Evolutionary conservation across 805 yeast genomes (phyloP).

Genomic region (Nakazawaea anatomiae): DNA sequence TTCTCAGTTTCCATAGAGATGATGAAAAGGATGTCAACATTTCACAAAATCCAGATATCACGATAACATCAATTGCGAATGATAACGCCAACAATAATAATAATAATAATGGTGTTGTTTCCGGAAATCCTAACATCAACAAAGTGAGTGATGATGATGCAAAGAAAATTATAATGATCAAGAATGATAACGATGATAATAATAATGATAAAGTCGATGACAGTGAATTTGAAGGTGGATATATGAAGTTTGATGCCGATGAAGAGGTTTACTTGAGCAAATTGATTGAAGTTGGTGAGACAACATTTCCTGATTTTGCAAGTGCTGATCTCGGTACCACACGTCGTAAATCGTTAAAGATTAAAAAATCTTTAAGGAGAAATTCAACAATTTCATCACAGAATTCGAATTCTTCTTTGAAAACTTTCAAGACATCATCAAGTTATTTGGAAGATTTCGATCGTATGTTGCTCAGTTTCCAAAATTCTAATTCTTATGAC

Average conservation of each 20-base stretch:
- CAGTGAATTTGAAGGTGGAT: background rate
- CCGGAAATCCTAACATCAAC: background rate
- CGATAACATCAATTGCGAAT: background rate
- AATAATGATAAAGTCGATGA: background rate
- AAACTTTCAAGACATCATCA: slow-evolving; percentile 12
- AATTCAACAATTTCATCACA: slow-evolving; percentile 24
- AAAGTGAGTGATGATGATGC: background rate
- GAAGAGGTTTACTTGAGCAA: slow-evolving; percentile 5
- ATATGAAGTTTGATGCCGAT: background rate
- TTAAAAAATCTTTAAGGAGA: slow-evolving; percentile 30
- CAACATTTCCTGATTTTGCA: slow-evolving; percentile 28
- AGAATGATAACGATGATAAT: background rate
- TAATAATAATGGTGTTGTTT: background rate
- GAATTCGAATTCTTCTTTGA: slow-evolving; percentile 9
- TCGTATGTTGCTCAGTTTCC: slow-evolving; percentile 12
- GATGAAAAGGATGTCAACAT: slow-evolving; percentile 1
- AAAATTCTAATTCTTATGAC: slow-evolving; percentile 11
- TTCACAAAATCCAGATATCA: background rate
- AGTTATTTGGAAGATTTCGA: slow-evolving; percentile 5
- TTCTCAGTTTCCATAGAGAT: slow-evolving; percentile 1
- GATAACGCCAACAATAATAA: background rate
- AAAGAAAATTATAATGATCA: background rate
- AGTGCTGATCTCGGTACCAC: slow-evolving; percentile 24
- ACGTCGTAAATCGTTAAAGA: slow-evolving; percentile 22
- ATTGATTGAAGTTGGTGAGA: slow-evolving; percentile 34